These are phyloP conservation scores for Parasarocladium wereldwijsianum DNA, from an alignment of 2,329 filamentous ascomycete species.

Conservation along the genomic window DNA sequence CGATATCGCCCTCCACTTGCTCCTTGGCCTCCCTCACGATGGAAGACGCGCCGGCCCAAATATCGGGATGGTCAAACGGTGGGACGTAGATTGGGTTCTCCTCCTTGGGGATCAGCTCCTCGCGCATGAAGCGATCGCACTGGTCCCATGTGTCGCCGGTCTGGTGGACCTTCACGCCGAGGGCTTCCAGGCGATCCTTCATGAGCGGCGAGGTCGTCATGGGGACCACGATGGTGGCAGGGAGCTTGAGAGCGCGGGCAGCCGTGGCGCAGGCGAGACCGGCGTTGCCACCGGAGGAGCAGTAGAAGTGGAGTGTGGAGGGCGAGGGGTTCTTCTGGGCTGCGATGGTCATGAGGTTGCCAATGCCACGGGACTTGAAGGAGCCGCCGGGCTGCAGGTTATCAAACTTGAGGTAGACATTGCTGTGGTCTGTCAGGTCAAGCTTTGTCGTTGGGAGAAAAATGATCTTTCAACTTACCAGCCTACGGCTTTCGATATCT, in stretches of 20 bases:
- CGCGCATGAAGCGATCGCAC: conserved; percentile 52
- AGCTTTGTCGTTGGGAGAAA: background rate
- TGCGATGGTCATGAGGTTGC: conserved; percentile 45
- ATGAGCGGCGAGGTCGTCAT: conserved; percentile 50
- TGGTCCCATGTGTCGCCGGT: conserved; percentile 53
- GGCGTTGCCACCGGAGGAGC: conserved; percentile 69
- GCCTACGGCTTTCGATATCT: conserved; percentile 54
- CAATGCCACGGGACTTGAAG: conserved; percentile 72
- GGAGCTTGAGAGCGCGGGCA: conserved; percentile 45
- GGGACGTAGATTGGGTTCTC: conserved; percentile 46
- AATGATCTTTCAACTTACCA: conserved; percentile 36
- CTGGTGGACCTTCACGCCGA: conserved; percentile 56
- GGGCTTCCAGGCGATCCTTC: conserved; percentile 52
- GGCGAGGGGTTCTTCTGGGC: conserved; percentile 13
- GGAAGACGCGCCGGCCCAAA: conserved; percentile 51
- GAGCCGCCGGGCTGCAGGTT: conserved; percentile 73
- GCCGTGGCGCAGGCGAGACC: conserved; percentile 70
- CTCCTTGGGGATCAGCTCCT: conserved; percentile 38
- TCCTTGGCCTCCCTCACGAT: conserved; percentile 36
- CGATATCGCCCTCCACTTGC: conserved; percentile 32
- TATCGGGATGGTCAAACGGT: conserved; percentile 53
- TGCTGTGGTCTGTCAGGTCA: conserved; percentile 26
- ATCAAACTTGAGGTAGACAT: conserved; percentile 75
- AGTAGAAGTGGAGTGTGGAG: conserved; percentile 52
- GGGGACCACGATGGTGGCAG: conserved; percentile 65